A percentile compares a stretch with the other conserved stretches of the same genome.
Conservation (phyloP, 768 basidiomycete genomes). For the Mycena rebaudengoi region DNA sequence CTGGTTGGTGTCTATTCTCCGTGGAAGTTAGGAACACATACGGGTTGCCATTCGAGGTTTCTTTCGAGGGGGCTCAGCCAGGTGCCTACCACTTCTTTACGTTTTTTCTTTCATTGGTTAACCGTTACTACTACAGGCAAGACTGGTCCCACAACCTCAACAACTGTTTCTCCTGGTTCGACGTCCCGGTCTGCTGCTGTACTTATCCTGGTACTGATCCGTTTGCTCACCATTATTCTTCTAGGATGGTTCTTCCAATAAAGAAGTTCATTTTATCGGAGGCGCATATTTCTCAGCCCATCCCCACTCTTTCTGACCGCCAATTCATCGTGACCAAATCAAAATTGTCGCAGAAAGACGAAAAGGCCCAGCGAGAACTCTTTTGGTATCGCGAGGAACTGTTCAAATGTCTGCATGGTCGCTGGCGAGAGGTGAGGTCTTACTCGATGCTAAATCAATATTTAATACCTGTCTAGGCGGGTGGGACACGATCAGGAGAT, state of each 20-base stretch:
- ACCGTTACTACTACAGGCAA: slow-evolving; percentile 42
- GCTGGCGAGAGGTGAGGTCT: slow-evolving; percentile 85
- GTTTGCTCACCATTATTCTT: background rate
- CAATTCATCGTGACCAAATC: slow-evolving; percentile 92
- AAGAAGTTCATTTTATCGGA: slow-evolving; percentile 72
- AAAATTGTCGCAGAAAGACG: slow-evolving; percentile 64
- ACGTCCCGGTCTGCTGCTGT: slow-evolving; percentile 69
- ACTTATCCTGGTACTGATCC: background rate
- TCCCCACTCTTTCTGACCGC: slow-evolving; percentile 86
- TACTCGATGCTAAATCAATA: background rate
- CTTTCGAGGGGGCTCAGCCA: slow-evolving; percentile 71
- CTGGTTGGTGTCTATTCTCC: slow-evolving; percentile 86
- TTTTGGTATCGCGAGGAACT: slow-evolving; percentile 98
- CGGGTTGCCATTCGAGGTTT: slow-evolving; percentile 90
- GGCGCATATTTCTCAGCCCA: slow-evolving; percentile 65
- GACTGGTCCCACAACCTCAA: slow-evolving; percentile 51
- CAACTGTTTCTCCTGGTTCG: slow-evolving; percentile 87
- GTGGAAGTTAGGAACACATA: slow-evolving; percentile 94
- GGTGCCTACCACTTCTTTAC: slow-evolving; percentile 56
- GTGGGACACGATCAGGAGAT: slow-evolving; percentile 78
- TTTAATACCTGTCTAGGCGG: slow-evolving; percentile 60
- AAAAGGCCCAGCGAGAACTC: slow-evolving; percentile 74
- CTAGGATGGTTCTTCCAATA: slow-evolving; percentile 76
- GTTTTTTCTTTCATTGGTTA: background rate
- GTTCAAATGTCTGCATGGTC: slow-evolving; percentile 70